Evolutionary conservation across 345 rosid species (phyloP).

Genomic region (Hibiscus syriacus): DNA sequence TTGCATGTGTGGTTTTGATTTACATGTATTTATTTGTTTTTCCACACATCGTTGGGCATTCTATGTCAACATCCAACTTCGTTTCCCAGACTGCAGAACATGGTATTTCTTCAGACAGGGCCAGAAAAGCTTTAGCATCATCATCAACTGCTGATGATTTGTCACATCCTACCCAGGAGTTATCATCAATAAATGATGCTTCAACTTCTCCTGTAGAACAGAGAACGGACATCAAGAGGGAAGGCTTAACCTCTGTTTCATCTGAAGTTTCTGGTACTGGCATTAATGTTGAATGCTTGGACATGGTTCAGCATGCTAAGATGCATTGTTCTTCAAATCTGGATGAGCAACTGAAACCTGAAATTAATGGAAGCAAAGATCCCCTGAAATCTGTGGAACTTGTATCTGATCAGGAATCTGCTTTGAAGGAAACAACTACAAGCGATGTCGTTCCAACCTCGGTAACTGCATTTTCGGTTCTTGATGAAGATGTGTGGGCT

Average conservation of each 20-base stretch:
- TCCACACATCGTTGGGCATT: constrained; percentile 31
- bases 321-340: constrained; percentile 16
- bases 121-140: constrained; percentile 18
- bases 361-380: constrained; percentile 14
- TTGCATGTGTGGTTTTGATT: background rate
- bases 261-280: constrained; percentile 31
- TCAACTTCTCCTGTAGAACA: constrained; percentile 21
- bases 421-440: constrained; percentile 1
- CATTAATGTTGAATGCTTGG: background rate
- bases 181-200: constrained; percentile 18
- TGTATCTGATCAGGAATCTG: constrained; percentile 19
- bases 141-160: constrained; percentile 20
- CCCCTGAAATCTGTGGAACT: constrained; percentile 20
- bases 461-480: constrained; percentile 23
- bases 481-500: constrained; percentile 21
- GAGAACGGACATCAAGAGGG: constrained; percentile 21
- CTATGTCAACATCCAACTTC: constrained; percentile 15
- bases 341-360: constrained; percentile 22
- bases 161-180: constrained; percentile 18
- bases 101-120: constrained; percentile 23
- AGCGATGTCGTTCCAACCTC: constrained; percentile 19
- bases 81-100: constrained; percentile 22
- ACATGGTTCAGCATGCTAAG: constrained; percentile 7
- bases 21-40: constrained; percentile 3
- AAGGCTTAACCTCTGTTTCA: constrained; percentile 21